Evolutionary conservation across 805 yeast genomes (phyloP).

Genomic region (Sporopachydermia lactativora): DNA sequence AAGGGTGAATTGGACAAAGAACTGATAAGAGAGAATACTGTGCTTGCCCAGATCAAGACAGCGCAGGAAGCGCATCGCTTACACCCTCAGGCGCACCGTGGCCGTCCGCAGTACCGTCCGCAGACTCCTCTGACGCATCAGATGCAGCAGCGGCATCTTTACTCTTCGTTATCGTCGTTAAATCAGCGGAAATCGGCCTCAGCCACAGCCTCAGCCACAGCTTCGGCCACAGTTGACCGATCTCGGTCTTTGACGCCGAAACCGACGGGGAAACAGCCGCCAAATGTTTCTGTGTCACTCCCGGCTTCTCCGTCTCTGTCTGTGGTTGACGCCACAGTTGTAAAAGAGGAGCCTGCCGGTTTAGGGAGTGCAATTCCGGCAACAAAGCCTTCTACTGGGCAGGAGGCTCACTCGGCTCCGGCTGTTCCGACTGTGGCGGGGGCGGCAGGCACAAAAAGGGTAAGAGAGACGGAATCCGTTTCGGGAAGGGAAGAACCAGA

Average conservation of each 20-base stretch:
- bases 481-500: too few species aligned
- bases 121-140: conserved; percentile 5
- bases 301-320: too few species aligned
- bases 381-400: too few species aligned
- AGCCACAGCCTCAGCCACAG: conserved; percentile 4
- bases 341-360: too few species aligned
- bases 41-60: conserved; percentile 11
- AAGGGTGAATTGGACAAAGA: conserved; percentile 27
- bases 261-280: too few species aligned
- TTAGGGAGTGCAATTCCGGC: too few species aligned
- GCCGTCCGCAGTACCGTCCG: conserved; percentile 10
- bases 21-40: conserved; percentile 14
- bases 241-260: not conserved
- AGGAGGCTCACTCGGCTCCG: too few species aligned
- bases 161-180: conserved; percentile 1
- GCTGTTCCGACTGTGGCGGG: too few species aligned
- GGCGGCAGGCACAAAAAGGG: too few species aligned
- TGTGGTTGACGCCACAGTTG: too few species aligned
- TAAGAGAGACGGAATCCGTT: too few species aligned
- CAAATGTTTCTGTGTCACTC: too few species aligned
- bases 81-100: conserved; percentile 11
- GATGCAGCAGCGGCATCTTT: conserved; percentile 5
- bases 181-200: conserved; percentile 7
- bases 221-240: not conserved
- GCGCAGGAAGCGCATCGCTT: conserved; percentile 11